Base-by-base conservation (phyloP, 2,329 filamentous ascomycete species). In the Dactylellina haptotyla region DNA sequence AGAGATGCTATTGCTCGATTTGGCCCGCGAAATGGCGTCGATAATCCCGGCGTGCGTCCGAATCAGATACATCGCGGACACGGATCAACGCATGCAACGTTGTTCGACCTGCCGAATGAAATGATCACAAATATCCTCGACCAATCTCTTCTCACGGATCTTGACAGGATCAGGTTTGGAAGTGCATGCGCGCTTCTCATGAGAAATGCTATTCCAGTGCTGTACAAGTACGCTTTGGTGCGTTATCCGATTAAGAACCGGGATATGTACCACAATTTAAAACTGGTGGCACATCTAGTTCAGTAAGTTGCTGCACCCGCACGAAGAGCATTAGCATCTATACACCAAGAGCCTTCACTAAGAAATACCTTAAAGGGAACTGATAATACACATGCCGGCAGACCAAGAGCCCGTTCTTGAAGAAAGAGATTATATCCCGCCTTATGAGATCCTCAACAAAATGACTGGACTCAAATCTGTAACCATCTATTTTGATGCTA, bases 221-320 rank as follows among this genome's bases (percentile, higher is more conserved):
- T 66, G 12, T 73, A 73, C 32, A 73, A 66, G 41, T 73, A 73
- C 14, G 69, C 69, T 0, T 20, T 66, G 34, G 16, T 73, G 18
- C 50, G 61, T 23, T 73, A 73, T 51, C 69, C 69, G 2, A 51
- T 66, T 34, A 39, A 23, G 39, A 62, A 62, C 28, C 25, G 45
- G 10, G 61, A 64, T 10, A 59, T 66, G 14, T 61, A 73, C 41
- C 51, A 66, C 14, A 73, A 64, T 20, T 18, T 58, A 8, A 61
- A 56, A 18, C 12, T 56, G 14, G 69, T 73, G 1, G 69, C 61
- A 2, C 69, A 73, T 32, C 41, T 73, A 23, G 61, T 73, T 4
- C 61, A 56, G 69, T 73, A 62, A 73, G 61, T 26, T 28, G 10
- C 39, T 9, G 3, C n/a, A 20, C 28, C 9, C 12, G 16, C 18